Evolutionary conservation across 2,329 filamentous ascomycete genomes (phyloP).

Genomic region (Calonectria hongkongensis): DNA sequence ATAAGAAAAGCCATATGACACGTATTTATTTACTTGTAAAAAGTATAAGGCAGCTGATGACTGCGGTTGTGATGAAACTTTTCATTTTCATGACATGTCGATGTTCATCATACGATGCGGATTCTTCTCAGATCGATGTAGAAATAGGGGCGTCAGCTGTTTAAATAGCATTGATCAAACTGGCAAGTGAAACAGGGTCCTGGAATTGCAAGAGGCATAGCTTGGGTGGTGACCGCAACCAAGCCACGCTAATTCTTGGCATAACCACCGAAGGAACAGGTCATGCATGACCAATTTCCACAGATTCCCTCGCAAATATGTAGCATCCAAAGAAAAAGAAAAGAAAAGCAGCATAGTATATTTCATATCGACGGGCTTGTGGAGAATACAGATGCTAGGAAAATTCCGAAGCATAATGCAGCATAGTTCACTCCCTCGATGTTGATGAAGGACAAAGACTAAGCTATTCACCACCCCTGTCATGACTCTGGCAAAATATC

Average conservation of each 20-base stretch:
- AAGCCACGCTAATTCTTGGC: not conserved
- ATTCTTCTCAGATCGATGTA: not conserved
- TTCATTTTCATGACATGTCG: not conserved
- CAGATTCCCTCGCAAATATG: not conserved
- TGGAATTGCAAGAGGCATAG: not conserved
- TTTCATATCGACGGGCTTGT: not conserved
- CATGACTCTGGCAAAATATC: not conserved
- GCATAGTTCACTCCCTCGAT: not conserved
- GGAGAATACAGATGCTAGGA: not conserved
- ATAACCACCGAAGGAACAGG: not conserved
- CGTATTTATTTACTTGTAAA: not conserved
- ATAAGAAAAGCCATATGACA: not conserved
- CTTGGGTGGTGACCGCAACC: not conserved
- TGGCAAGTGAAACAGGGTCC: not conserved
- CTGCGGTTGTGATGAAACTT: not conserved
- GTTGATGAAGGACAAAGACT: not conserved
- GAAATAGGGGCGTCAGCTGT: not conserved
- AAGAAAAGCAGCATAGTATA: not conserved
- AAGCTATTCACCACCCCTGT: not conserved
- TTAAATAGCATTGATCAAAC: not conserved
- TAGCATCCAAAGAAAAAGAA: not conserved
- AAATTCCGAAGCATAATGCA: not conserved
- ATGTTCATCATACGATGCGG: not conserved
- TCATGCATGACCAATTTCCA: not conserved
- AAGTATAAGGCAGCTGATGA: not conserved